Percentiles rank a stretch among this genome's conserved stretches.
These are phyloP conservation scores for Clonostachys solani DNA, from an alignment of 2,329 filamentous ascomycete species.

Conservation along the genomic window DNA sequence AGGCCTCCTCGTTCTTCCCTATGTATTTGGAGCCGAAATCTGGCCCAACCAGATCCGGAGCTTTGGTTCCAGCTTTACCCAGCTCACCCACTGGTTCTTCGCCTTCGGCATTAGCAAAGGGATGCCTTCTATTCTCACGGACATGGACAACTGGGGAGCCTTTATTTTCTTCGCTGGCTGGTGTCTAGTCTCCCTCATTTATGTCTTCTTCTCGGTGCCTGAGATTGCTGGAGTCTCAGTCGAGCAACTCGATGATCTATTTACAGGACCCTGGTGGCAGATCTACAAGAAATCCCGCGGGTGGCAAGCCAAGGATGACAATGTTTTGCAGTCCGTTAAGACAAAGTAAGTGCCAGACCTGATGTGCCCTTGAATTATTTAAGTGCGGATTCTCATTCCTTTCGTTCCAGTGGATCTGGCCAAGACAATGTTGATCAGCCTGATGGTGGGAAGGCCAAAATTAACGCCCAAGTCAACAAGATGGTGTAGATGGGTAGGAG, in stretches of 20 bases:
- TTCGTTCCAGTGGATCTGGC: too few species aligned
- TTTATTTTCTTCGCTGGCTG: constrained; percentile 35
- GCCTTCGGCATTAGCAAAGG: constrained; percentile 28
- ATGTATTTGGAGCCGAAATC: constrained; percentile 36
- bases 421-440: too few species aligned
- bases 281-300: constrained; percentile 6
- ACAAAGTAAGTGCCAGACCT: too few species aligned
- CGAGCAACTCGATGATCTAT: constrained; percentile 30
- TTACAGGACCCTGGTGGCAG: constrained; percentile 21
- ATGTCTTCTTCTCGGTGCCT: constrained; percentile 31
- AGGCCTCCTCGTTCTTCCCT: constrained; percentile 30
- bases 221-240: constrained; percentile 29
- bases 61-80: constrained; percentile 31
- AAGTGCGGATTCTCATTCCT: too few species aligned
- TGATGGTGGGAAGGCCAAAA: too few species aligned
- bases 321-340: too few species aligned
- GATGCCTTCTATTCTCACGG: constrained; percentile 23
- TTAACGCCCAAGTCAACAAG: too few species aligned
- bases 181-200: constrained; percentile 27
- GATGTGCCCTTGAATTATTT: too few species aligned
- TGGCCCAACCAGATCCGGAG: constrained; percentile 40
- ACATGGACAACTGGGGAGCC: constrained; percentile 32
- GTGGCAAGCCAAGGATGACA: constrained; percentile 3
- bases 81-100: constrained; percentile 25
- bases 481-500: too few species aligned